Conservation (phyloP, 192 early-diverging fungal species). For the Coemansia sp. region DNA sequence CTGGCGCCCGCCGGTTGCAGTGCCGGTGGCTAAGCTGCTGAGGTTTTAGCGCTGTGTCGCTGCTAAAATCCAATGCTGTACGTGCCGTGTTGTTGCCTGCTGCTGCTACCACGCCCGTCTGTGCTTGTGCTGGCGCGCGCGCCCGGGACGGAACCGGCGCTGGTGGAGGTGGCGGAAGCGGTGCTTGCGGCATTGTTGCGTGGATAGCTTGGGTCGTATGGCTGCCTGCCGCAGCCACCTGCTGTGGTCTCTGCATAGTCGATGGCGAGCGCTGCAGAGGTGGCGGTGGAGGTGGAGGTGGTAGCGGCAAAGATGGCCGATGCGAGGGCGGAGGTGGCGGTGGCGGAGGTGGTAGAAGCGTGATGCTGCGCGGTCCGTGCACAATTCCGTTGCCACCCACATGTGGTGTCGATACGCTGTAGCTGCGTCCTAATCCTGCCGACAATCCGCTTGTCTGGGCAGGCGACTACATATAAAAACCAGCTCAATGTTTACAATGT, state of each 20-base stretch:
- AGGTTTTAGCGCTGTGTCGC: conserved; percentile 31
- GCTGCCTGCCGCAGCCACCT: too few species aligned
- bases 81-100: conserved; percentile 23
- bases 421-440: conserved; percentile 12
- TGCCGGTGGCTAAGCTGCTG: conserved; percentile 19
- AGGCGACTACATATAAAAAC: conserved; percentile 13
- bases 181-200: not conserved
- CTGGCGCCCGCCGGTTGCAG: conserved; percentile 37
- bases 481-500: too few species aligned
- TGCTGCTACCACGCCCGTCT: conserved; percentile 7
- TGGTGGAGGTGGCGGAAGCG: not conserved
- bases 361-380: conserved; percentile 4
- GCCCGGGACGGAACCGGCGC: not conserved
- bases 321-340: conserved; percentile 15
- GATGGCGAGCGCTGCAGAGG: not conserved
- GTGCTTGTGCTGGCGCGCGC: conserved; percentile 1
- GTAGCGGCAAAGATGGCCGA: conserved; percentile 25
- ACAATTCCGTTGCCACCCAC: not conserved
- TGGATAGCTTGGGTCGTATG: not conserved
- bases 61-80: conserved; percentile 35
- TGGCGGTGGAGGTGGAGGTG: conserved; percentile 9
- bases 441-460: not conserved
- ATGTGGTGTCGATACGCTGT: conserved; percentile 6
- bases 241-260: too few species aligned
- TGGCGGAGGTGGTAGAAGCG: conserved; percentile 22